Conservation (phyloP, 2,329 filamentous ascomycete species). For the Exophiala lecanii-corni region DNA sequence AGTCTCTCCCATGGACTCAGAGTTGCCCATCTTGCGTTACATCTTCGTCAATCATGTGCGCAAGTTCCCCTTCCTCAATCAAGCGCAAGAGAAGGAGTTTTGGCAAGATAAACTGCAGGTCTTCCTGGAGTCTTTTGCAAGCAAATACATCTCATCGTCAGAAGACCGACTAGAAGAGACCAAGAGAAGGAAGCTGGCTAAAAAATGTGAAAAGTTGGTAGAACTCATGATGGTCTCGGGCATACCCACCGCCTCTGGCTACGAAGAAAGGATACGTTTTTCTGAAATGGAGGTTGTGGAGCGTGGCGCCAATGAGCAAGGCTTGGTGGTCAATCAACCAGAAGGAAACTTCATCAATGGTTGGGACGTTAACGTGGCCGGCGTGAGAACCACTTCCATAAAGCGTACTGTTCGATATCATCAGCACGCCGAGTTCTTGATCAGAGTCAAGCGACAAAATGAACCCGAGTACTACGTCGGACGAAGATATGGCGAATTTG, state of each 20-base stretch:
- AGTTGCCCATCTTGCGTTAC: constrained; percentile 87
- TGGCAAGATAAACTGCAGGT: constrained; percentile 98
- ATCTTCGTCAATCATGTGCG: constrained; percentile 98
- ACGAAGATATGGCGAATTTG: constrained; percentile 84
- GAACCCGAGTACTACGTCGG: constrained; percentile 74
- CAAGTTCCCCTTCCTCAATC: constrained; percentile 95
- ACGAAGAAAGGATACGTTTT: constrained; percentile 95
- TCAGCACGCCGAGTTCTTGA: constrained; percentile 87
- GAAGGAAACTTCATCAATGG: constrained; percentile 90
- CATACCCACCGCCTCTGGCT: constrained; percentile 89
- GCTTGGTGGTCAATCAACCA: constrained; percentile 78
- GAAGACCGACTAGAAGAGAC: constrained; percentile 95
- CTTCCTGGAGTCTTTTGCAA: constrained; percentile 94
- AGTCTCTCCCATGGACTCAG: constrained; percentile 86
- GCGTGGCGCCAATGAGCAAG: constrained; percentile 83
- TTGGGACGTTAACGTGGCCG: constrained; percentile 95
- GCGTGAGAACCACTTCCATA: constrained; percentile 71
- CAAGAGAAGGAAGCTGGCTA: constrained; percentile 84
- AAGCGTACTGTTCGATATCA: constrained; percentile 87
- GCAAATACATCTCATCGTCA: constrained; percentile 93
- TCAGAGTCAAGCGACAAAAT: constrained; percentile 75
- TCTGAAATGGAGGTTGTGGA: constrained; percentile 97
- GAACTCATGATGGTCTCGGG: constrained; percentile 99
- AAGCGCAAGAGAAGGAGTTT: constrained; percentile 96
- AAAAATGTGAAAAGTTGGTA: constrained; percentile 91